Conservation (phyloP, 2,329 filamentous ascomycete genomes). For the Diplodia seriata region DNA sequence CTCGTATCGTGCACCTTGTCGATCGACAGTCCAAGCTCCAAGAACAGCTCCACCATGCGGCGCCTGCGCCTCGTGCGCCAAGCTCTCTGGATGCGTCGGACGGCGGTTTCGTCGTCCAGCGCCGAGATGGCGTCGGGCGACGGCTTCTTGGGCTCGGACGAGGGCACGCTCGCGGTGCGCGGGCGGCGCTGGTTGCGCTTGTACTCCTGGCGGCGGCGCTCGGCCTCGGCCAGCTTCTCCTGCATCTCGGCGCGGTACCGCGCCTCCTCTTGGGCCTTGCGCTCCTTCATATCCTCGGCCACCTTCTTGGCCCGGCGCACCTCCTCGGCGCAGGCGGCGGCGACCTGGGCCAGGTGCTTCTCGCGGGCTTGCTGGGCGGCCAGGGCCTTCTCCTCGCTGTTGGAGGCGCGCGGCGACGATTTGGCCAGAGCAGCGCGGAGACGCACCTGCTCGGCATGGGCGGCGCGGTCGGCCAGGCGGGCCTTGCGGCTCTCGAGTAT, state of each 20-base stretch:
- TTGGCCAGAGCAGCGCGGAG: constrained; percentile 77
- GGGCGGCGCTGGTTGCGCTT: constrained; percentile 63
- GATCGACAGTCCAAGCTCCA: constrained; percentile 70
- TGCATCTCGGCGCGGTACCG: constrained; percentile 77
- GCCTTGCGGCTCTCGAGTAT: constrained; percentile 83
- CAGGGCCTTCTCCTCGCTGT: constrained; percentile 77
- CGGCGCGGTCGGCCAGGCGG: constrained; percentile 77
- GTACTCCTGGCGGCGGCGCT: constrained; percentile 68
- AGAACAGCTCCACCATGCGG: constrained; percentile 69
- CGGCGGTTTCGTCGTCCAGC: constrained; percentile 68
- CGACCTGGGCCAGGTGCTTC: constrained; percentile 81
- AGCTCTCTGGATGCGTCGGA: constrained; percentile 70
- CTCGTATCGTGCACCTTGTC: constrained; percentile 72
- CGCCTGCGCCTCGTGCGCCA: constrained; percentile 69
- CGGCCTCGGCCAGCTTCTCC: constrained; percentile 78
- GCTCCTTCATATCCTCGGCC: constrained; percentile 82
- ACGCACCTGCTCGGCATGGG: constrained; percentile 83
- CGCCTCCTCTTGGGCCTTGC: constrained; percentile 74
- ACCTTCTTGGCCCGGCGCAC: constrained; percentile 82
- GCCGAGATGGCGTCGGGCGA: constrained; percentile 37
- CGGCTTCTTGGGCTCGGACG: constrained; percentile 50
- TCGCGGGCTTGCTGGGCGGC: constrained; percentile 80
- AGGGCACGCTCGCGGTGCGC: constrained; percentile 62
- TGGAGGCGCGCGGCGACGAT: constrained; percentile 68
- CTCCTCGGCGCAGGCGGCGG: constrained; percentile 80